Base-by-base conservation (phyloP, 1,284 basidiomycete species). In the Chondrostereum purpureum region DNA sequence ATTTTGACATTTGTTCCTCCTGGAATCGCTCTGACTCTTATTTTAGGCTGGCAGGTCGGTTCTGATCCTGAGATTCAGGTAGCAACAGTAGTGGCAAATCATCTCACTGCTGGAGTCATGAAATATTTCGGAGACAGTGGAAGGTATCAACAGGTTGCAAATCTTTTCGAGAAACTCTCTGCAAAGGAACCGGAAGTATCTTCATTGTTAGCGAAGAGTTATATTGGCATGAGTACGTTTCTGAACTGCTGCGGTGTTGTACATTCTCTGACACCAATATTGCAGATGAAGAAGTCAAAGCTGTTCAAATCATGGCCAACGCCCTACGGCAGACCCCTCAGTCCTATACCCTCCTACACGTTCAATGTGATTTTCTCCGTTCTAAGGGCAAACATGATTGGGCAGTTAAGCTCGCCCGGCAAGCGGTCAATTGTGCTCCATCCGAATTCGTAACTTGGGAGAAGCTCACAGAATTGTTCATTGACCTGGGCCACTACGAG, bases 401-500 rank as follows among this genome's bases (percentile, higher is more conserved):
- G 92, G 95, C 94, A 0, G 73, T 94, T 47, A 88, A 92, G 59
- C 74, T 99, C 20, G 95, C 95, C 0, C 80, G 83, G 52, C 88
- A 97, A 63, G 96, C 95, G 0, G 95, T 99, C 60, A 97, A 97
- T 57, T 95, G 92, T 54, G 94, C 95, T 0, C 95, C 95, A 3
- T 92, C 88, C 68, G 96, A 99, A 65, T 99, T 98, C 55, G 85
- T 96, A 20, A 98, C 94, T 0, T 99, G 95, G 95, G 93, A 97
- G 56, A 99, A 98, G 67, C 69, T 98, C 50, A 94, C 95, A 0
- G 92, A 97, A 54, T 73, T 94, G 50, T 96, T 95, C 62, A 94
- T 97, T 44, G 92, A 96, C 49, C 67, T 92, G 41, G 83, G 81
- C 11, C 82, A 93, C 61, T 98, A 80, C 63, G 90, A 96, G 58